Base-by-base conservation (phyloP, 495 filamentous ascomycete species). In the Penicillium riverlandense region DNA sequence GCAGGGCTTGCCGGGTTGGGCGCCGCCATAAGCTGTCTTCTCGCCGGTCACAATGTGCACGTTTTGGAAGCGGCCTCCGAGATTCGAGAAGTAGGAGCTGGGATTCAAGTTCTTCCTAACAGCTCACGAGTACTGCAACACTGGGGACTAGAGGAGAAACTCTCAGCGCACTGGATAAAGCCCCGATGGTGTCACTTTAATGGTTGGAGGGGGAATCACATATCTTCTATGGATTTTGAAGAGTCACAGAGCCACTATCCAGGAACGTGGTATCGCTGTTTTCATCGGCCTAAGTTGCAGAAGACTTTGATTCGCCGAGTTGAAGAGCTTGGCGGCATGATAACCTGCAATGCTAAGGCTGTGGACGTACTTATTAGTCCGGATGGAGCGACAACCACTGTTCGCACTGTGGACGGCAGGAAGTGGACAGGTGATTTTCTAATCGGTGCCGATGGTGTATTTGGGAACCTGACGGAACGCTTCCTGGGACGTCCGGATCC, bases 1-100 rank as follows among this genome's bases (percentile, higher is more conserved):
- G 82, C 81, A 4, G 83, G 83, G 0, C 72, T 87, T 11, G 77
- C 77, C 13, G 83, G 83, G 0, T 66, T 87, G 3, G 75, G 72
- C 12, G 67, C 79, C 4, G 78, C 81, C 1, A 84, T 86, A 46
- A 62, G 77, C 31, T 71, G 74, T 45, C 64, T 70, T 7, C 69
- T 84, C 13, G 71, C 80, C 28, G 82, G 82, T 13, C 82, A 86
- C 57, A 43, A 54, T 13, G 79, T 85, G 8, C 67, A 63, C 0
- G 59, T 87, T 28, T 74, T 86, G 37, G 83, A 87, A 59, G 61
- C 70, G 5, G 70, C 80, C 1, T 48, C 59, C n/a, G 70, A 75
- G 31, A 74, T 84, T 41, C 70, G 67, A 37, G 79, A 83, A 55
- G 47, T 67, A 11, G 58, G 64, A 34, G 74, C 74, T 7, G 76